Percentiles rank a stretch among this genome's conserved stretches.
phyloP scores from a whole-genome alignment of 768 basidiomycete species.

The Boletus sp. region DNA sequence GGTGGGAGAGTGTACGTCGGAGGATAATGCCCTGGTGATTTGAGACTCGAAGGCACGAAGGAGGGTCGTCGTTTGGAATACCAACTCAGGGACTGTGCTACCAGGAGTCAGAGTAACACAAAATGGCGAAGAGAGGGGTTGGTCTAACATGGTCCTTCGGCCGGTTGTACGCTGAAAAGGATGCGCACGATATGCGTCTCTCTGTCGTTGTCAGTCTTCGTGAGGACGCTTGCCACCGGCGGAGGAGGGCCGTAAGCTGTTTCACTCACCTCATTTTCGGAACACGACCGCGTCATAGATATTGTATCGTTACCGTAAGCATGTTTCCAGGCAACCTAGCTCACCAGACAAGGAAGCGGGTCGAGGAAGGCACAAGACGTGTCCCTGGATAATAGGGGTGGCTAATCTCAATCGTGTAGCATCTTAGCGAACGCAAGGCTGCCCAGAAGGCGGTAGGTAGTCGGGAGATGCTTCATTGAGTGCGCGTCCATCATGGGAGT shows the following conservation, averaged over 20 bases:
- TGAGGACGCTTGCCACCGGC: not conserved
- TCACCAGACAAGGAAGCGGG: not conserved
- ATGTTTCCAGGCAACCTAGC: not conserved
- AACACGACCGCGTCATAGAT: not conserved
- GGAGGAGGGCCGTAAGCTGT: not conserved
- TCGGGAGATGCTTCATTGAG: not conserved
- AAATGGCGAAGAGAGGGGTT: not conserved
- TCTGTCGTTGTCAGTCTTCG: not conserved
- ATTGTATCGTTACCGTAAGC: not conserved
- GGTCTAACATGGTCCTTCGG: not conserved
- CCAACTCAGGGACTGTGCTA: not conserved
- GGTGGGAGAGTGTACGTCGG: not conserved
- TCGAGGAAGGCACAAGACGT: not conserved
- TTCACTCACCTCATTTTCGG: not conserved
- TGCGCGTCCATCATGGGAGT: not conserved
- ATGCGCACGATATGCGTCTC: not conserved
- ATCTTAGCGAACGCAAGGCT: not conserved
- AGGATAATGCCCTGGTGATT: not conserved
- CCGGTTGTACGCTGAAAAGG: not conserved
- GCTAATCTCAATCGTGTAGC: not conserved
- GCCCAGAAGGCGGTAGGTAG: not conserved
- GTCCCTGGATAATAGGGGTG: not conserved
- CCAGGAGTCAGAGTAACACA: not conserved
- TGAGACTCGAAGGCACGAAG: not conserved
- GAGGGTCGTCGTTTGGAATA: not conserved